Percentiles rank a stretch among this genome's conserved stretches.
Conservation (phyloP, 2,329 filamentous ascomycete genomes). For the Acrocalymma vagum region DNA sequence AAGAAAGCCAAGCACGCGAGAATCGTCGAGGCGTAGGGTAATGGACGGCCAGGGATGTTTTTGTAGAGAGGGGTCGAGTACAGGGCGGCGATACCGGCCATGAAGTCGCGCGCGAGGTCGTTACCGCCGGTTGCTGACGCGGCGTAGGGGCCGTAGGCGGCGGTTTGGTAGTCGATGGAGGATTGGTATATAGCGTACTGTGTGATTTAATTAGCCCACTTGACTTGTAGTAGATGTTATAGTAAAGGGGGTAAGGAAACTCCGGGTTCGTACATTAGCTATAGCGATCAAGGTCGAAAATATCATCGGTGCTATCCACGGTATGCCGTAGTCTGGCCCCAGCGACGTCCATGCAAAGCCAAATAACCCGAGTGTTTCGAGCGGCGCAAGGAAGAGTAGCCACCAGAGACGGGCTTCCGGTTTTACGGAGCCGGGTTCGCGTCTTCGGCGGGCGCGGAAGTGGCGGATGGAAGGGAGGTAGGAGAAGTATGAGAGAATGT, state of each 20-base stretch:
- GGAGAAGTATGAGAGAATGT: constrained; percentile 67
- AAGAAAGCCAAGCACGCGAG: constrained; percentile 60
- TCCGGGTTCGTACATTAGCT: constrained; percentile 63
- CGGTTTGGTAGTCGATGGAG: constrained; percentile 80
- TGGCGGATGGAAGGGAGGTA: constrained; percentile 68
- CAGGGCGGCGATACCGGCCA: constrained; percentile 75
- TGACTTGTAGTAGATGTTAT: background rate
- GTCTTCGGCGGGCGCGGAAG: constrained; percentile 56
- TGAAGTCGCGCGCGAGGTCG: constrained; percentile 76
- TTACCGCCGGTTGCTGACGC: constrained; percentile 80
- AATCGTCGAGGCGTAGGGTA: constrained; percentile 64
- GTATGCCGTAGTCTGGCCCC: constrained; percentile 63
- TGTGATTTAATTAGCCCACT: constrained; percentile 23
- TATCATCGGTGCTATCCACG: constrained; percentile 74
- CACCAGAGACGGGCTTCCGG: constrained; percentile 73
- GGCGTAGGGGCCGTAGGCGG: constrained; percentile 75
- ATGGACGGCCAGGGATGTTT: constrained; percentile 47
- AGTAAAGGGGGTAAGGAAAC: constrained; percentile 34
- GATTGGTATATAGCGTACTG: constrained; percentile 76
- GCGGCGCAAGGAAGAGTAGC: constrained; percentile 69
- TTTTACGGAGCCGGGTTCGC: constrained; percentile 57
- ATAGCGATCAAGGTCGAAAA: constrained; percentile 74
- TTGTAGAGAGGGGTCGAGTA: constrained; percentile 65
- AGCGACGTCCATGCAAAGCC: constrained; percentile 75
- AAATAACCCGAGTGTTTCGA: constrained; percentile 72